Evolutionary conservation across 139 green algal species (phyloP).

Genomic region (Micractinium sp.): DNA sequence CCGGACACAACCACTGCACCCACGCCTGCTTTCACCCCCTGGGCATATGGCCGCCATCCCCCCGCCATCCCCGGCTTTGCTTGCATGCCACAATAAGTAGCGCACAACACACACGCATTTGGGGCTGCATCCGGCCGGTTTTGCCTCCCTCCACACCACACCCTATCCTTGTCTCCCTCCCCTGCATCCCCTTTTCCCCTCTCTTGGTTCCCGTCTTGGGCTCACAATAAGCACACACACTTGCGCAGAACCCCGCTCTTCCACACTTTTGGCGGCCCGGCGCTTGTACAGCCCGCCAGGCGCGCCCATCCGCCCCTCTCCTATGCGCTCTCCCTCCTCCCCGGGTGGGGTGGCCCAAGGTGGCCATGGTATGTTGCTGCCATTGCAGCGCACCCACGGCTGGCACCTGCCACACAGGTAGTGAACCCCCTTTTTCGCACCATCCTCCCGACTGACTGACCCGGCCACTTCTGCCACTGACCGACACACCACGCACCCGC

Average conservation of each 20-base stretch:
- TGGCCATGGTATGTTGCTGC: not conserved
- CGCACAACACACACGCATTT: not conserved
- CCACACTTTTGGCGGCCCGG: not conserved
- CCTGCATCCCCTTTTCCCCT: not conserved
- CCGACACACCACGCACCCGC: not conserved
- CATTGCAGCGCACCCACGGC: not conserved
- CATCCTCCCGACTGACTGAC: not conserved
- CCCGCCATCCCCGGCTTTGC: not conserved
- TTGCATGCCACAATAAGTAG: not conserved
- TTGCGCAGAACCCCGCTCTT: not conserved
- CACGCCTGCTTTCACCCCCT: not conserved
- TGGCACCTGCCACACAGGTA: not conserved
- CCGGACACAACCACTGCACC: no score
- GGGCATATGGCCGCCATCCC: not conserved
- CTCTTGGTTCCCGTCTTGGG: not conserved
- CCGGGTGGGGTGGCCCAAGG: slow-evolving; percentile 1
- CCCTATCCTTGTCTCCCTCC: not conserved
- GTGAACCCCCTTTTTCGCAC: not conserved
- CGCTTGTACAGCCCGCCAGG: not conserved
- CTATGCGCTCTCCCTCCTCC: not conserved
- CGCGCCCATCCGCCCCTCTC: not conserved
- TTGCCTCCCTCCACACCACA: not conserved
- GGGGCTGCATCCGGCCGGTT: not conserved
- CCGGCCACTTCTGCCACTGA: not conserved
- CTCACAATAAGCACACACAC: no score